These are phyloP conservation scores for Plasmopara viticola DNA, from an alignment of 352 stramenopile genomes.

Conservation along the genomic window DNA sequence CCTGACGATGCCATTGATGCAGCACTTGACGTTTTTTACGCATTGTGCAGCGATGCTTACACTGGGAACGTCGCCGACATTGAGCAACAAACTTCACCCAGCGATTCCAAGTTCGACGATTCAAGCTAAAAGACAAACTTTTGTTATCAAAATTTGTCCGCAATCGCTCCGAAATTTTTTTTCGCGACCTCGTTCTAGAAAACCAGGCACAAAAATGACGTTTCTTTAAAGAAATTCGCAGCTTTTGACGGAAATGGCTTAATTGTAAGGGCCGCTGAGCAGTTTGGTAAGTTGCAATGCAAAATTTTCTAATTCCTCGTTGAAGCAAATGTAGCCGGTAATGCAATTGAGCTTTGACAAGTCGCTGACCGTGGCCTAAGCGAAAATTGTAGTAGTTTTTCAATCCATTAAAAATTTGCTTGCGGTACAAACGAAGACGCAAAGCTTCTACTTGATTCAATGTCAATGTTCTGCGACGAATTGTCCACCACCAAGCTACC, in stretches of 20 bases:
- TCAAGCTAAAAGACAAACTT: slow-evolving; percentile 25
- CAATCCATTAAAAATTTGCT: slow-evolving; percentile 9
- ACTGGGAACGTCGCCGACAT: slow-evolving; percentile 5
- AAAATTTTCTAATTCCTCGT: slow-evolving; percentile 17
- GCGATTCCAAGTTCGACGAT: slow-evolving; percentile 21
- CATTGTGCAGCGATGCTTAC: slow-evolving; percentile 6
- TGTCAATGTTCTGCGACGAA: slow-evolving; percentile 10
- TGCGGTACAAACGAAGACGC: slow-evolving; percentile 10
- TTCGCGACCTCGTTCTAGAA: slow-evolving; percentile 1
- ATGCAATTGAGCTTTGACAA: slow-evolving; percentile 9
- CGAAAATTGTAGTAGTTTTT: slow-evolving; percentile 12
- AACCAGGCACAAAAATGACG: slow-evolving; percentile 24
- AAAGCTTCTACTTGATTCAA: slow-evolving; percentile 7
- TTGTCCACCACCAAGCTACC: slow-evolving; percentile 12
- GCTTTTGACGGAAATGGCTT: slow-evolving; percentile 18
- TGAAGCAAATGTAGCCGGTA: slow-evolving; percentile 19
- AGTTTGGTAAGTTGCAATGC: slow-evolving; percentile 17
- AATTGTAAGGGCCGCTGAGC: slow-evolving; percentile 14
- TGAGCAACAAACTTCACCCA: slow-evolving; percentile 19
- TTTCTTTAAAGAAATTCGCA: slow-evolving; percentile 15
- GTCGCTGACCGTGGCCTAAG: neutral
- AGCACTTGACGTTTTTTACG: slow-evolving; percentile 12
- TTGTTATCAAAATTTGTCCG: slow-evolving; percentile 9
- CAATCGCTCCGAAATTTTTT: slow-evolving; percentile 2
- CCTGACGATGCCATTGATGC: slow-evolving; percentile 14